Conservation (phyloP, 805 yeast genomes). For the Candida ponderosae region DNA sequence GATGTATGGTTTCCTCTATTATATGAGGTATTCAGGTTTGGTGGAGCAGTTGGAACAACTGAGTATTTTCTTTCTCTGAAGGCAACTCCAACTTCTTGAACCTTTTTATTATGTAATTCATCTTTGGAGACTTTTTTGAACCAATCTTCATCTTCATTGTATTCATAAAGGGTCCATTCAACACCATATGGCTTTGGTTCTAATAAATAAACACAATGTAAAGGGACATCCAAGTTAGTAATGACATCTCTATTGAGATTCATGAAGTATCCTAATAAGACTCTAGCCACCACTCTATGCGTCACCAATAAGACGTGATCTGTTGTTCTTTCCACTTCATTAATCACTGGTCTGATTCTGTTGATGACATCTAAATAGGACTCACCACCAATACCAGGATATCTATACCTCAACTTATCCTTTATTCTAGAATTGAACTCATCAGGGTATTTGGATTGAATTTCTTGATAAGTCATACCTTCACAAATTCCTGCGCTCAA, state of each 20-base stretch:
- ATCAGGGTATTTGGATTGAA: conserved; percentile 60
- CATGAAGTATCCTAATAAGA: conserved; percentile 80
- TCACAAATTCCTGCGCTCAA: conserved; percentile 90
- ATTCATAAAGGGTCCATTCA: conserved; percentile 85
- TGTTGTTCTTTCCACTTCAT: conserved; percentile 86
- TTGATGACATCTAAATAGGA: conserved; percentile 90
- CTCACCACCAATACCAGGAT: conserved; percentile 98
- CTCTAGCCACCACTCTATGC: conserved; percentile 87
- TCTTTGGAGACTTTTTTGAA: conserved; percentile 55
- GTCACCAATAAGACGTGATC: conserved; percentile 79
- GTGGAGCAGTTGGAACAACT: conserved; percentile 72
- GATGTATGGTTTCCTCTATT: conserved; percentile 2
- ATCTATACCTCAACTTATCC: conserved; percentile 78
- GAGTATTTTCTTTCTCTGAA: conserved; percentile 63
- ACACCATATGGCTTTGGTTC: conserved; percentile 96
- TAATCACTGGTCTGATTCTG: conserved; percentile 80
- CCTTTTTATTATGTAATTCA: conserved; percentile 37
- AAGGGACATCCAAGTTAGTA: conserved; percentile 86
- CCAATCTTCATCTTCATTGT: conserved; percentile 70
- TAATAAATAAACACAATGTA: conserved; percentile 82
- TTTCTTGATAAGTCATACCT: conserved; percentile 88
- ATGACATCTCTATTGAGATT: conserved; percentile 73
- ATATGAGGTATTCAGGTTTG: conserved; percentile 14
- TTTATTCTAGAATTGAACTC: conserved; percentile 72
- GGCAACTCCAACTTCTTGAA: conserved; percentile 64